Conservation (phyloP, 2,329 filamentous ascomycete genomes). For the Allantophomopsis cytisporea region DNA sequence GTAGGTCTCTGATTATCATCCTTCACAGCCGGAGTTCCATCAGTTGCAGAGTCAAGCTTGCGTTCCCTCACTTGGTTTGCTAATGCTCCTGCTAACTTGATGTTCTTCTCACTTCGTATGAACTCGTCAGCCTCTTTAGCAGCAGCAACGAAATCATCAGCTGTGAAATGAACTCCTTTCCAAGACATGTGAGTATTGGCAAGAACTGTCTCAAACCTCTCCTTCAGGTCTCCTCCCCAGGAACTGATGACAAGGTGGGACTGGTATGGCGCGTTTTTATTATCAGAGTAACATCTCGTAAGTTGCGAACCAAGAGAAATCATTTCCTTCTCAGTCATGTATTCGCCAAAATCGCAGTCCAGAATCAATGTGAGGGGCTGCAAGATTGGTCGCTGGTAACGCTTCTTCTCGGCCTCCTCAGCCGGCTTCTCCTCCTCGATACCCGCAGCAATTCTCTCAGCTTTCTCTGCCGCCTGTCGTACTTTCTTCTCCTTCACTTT, state of each 20-base stretch:
- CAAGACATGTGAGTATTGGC: constrained; percentile 60
- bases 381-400: constrained; percentile 24
- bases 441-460: constrained; percentile 23
- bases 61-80: background rate
- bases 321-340: constrained; percentile 79
- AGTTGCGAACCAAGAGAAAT: constrained; percentile 75
- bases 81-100: constrained; percentile 38
- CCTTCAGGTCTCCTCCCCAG: constrained; percentile 61
- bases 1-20: background rate
- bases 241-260: constrained; percentile 65
- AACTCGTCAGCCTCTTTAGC: constrained; percentile 49
- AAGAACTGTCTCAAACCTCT: constrained; percentile 69
- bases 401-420: constrained; percentile 3
- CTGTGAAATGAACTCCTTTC: constrained; percentile 63
- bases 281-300: constrained; percentile 82
- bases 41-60: background rate
- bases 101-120: constrained; percentile 47
- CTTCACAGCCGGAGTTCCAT: background rate
- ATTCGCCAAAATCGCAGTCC: constrained; percentile 83
- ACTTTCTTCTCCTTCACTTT: constrained; percentile 35
- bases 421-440: constrained; percentile 11
- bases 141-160: constrained; percentile 60
- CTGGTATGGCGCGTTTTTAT: constrained; percentile 52
- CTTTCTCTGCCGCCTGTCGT: constrained; percentile 30
- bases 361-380: constrained; percentile 72